Base-by-base conservation (phyloP, 768 basidiomycete genomes). In the Tephrocybe sp. region DNA sequence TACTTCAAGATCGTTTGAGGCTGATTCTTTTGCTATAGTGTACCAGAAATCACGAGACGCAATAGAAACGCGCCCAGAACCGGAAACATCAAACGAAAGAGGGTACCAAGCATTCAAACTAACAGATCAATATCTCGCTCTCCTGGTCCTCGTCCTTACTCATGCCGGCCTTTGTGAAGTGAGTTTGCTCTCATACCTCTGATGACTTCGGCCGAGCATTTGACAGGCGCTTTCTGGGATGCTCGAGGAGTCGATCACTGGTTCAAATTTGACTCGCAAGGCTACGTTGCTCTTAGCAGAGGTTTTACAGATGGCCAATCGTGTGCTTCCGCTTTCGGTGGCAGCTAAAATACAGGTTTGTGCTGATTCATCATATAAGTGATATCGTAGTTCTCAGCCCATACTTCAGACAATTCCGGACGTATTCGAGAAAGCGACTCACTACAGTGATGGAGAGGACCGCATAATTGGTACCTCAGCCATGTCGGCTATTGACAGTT, bases 231-330 rank as follows among this genome's bases (percentile, higher is more conserved):
- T 98, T 30, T 85, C 88, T 10, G 72, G 76, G 21, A 87, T 98
- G 77, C 76, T 97, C 2, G 87, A 94, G 58, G 94, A 95, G 60
- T 77, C 82, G 9, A 79, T 81, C 1, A 79, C 77, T 15, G 86
- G 85, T 2, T 80, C 83, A 3, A 85, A 73, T 61, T 64, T 93
- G n/a, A 83, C 88, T 22, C 82, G 91, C 31, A 97, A 97, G 64
- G 94, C 93, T 2, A 95, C 91, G 0, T 64, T 95, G 3, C 75
- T 99, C 21, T 83, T 98, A 70, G 94, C 91, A 8, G 95, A 98
- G 63, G 70, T 97, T 3, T 76, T 99, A 47, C 86, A 90, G 33
- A 82, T 94, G 68, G 84, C 90, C 4, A 97, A 94, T 59, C 78
- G 85, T 49, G 84, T 97, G 2, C 65, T 99, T 8, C 95, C 97